phyloP scores from a whole-genome alignment of 352 stramenopile genomes.

The Phytophthora litchii region DNA sequence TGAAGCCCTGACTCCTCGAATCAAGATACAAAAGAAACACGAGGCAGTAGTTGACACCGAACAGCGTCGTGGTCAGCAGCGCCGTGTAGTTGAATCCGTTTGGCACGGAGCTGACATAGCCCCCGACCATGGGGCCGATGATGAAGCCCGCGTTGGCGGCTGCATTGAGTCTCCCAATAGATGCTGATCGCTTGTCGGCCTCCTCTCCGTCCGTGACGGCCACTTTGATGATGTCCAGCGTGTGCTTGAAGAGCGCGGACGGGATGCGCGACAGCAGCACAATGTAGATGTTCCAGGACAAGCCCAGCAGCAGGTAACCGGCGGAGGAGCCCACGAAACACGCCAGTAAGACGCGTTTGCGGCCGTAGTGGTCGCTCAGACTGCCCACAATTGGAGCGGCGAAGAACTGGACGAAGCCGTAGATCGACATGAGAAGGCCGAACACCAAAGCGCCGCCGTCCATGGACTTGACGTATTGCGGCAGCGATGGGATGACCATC shows the following conservation, averaged over 20 bases:
- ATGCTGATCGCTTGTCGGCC: slow-evolving; percentile 35
- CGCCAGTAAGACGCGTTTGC: slow-evolving; percentile 60
- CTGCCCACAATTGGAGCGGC: slow-evolving; percentile 73
- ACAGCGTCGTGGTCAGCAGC: slow-evolving; percentile 70
- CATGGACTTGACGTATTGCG: slow-evolving; percentile 81
- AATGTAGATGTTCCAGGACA: slow-evolving; percentile 83
- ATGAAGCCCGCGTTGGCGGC: slow-evolving; percentile 81
- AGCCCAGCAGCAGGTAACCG: slow-evolving; percentile 70
- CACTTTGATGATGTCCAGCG: slow-evolving; percentile 80
- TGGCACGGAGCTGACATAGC: slow-evolving; percentile 68
- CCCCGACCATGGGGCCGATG: slow-evolving; percentile 68
- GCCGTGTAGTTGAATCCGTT: slow-evolving; percentile 86
- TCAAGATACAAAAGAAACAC: slow-evolving; percentile 62
- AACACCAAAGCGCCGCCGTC: slow-evolving; percentile 72
- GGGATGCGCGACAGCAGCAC: slow-evolving; percentile 78
- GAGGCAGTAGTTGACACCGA: slow-evolving; percentile 73
- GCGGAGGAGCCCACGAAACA: slow-evolving; percentile 67
- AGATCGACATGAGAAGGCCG: slow-evolving; percentile 84
- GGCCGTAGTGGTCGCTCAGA: slow-evolving; percentile 76
- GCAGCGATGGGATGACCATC: slow-evolving; percentile 85
- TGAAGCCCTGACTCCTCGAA: slow-evolving; percentile 4
- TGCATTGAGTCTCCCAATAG: slow-evolving; percentile 77
- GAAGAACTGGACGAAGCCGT: slow-evolving; percentile 88
- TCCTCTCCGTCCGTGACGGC: slow-evolving; percentile 65
- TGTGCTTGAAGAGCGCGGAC: slow-evolving; percentile 83